Evolutionary conservation across 176 grass and related monocot genomes (phyloP).

Genomic region (Saccharum spontaneum): DNA sequence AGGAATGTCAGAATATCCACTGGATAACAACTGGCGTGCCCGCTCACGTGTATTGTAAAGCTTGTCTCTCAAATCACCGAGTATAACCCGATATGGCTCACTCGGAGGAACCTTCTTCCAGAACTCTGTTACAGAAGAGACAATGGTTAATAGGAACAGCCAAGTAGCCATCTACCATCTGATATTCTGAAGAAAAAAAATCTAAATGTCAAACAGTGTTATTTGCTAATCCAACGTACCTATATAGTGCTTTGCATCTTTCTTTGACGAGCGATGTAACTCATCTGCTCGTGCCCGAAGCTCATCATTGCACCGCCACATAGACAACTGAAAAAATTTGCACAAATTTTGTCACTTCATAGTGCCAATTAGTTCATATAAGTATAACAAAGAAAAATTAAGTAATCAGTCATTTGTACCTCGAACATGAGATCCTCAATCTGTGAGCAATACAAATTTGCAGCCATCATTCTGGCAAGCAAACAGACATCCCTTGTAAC

Average conservation of each 20-base stretch:
- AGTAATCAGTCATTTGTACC: slow-evolving; percentile 19
- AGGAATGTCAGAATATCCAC: slow-evolving; percentile 51
- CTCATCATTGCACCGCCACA: slow-evolving; percentile 72
- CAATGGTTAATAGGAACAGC: neutral
- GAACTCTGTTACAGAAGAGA: slow-evolving; percentile 32
- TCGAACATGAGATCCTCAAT: slow-evolving; percentile 58
- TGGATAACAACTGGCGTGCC: slow-evolving; percentile 40
- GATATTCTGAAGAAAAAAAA: neutral
- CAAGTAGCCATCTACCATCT: neutral
- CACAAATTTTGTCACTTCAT: neutral
- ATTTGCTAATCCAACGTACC: slow-evolving; percentile 22
- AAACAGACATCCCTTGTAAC: slow-evolving; percentile 55
- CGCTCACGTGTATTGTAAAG: slow-evolving; percentile 44
- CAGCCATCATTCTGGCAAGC: slow-evolving; percentile 58
- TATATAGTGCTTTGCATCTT: slow-evolving; percentile 51
- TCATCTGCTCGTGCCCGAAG: slow-evolving; percentile 44
- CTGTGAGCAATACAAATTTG: slow-evolving; percentile 48
- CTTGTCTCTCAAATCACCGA: slow-evolving; percentile 49
- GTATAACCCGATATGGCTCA: slow-evolving; percentile 49
- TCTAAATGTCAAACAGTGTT: neutral
- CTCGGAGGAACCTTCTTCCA: slow-evolving; percentile 50
- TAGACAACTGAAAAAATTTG: slow-evolving; percentile 47
- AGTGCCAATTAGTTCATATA: neutral
- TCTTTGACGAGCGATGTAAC: slow-evolving; percentile 37
- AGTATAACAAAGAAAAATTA: neutral